Conservation (phyloP, 2,329 filamentous ascomycete species). For the Fonsecaea pedrosoi region DNA sequence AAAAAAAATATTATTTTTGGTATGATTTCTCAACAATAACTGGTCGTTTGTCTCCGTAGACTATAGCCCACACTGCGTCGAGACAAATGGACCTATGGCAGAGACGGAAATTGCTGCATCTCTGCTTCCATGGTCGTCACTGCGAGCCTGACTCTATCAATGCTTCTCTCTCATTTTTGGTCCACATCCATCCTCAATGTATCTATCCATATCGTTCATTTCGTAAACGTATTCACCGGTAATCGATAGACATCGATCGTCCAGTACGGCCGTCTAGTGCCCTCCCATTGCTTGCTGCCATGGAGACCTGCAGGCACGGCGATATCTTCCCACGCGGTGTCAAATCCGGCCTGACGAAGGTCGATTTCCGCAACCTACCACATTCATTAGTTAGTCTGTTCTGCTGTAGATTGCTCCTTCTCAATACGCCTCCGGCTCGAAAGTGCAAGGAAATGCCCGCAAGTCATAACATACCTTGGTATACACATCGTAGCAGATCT, state of each 20-base stretch:
- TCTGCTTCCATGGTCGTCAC: too few relatives aligned
- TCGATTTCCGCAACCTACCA: slow-evolving; percentile 15
- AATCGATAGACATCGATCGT: slow-evolving; percentile 20
- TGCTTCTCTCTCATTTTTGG: too few relatives aligned
- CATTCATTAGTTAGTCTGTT: too few relatives aligned
- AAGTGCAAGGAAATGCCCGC: neutral
- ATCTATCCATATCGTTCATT: neutral
- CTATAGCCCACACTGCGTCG: too few relatives aligned
- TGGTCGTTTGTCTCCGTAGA: too few relatives aligned
- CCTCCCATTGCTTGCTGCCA: slow-evolving; percentile 19
- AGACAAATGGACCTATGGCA: too few relatives aligned
- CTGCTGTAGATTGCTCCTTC: neutral
- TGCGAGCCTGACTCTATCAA: too few relatives aligned
- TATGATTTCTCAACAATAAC: too few relatives aligned
- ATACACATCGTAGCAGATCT: slow-evolving; percentile 21
- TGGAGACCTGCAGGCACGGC: slow-evolving; percentile 6
- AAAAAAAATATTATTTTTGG: too few relatives aligned
- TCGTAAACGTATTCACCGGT: slow-evolving; percentile 18
- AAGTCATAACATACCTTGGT: slow-evolving; percentile 7
- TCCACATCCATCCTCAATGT: too few relatives aligned
- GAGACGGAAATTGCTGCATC: too few relatives aligned
- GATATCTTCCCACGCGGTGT: slow-evolving; percentile 16
- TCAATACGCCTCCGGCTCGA: neutral
- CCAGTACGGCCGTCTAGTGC: slow-evolving; percentile 20
- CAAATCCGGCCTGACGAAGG: slow-evolving; percentile 13